Base-by-base conservation (phyloP, 805 yeast species). In the Starmerella riodocensis region DNA sequence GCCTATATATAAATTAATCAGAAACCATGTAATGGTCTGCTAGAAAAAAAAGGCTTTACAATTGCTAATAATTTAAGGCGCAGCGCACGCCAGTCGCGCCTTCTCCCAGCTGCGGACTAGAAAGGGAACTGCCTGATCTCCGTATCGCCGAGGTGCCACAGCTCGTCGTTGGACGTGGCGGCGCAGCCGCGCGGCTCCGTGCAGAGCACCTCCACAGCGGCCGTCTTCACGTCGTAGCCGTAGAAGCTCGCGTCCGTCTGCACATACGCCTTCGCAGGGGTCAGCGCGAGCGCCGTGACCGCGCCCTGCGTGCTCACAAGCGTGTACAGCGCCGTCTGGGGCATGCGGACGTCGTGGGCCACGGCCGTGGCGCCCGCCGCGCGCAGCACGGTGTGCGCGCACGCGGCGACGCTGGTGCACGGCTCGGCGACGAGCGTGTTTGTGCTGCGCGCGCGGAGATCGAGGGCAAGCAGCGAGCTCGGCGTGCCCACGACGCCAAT, bases 401-500 rank as follows among this genome's bases (percentile, higher is more conserved):
- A 20, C n/a, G 33, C 35, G 9, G 28, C 25, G 8, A 44, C 9
- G 3, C 24, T 8, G 4, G 33, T 25, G 12, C 37, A 19, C 11
- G 36, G 39, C 3, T 16, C 30, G 6, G 31, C 5, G 14, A 43
- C 16, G 4, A 9, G 4, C 9, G 21, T 19, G 9, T 34, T 6
- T 13, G 21, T 9, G 8, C 13, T 12, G 5, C 26, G 19, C 3
- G 40, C 34, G 21, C 40, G 24, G 18, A 47, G 38, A n/a, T 36
- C 27, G 6, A 24, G 5, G 11, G 13, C n/a, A 4, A 19, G 3
- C 1, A 34, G n/a, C 3, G 64, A 67, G 36, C 53, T 47, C 11
- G 49, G 52, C 42, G 65, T 61, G 4, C 69, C 70, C 4, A 60
- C 62, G 29, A 58, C 49, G 0, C 55, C 38, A 9, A 56, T 43